Evolutionary conservation across 1,139 yeast species (phyloP).

Genomic region (Diutina neorugosa): DNA sequence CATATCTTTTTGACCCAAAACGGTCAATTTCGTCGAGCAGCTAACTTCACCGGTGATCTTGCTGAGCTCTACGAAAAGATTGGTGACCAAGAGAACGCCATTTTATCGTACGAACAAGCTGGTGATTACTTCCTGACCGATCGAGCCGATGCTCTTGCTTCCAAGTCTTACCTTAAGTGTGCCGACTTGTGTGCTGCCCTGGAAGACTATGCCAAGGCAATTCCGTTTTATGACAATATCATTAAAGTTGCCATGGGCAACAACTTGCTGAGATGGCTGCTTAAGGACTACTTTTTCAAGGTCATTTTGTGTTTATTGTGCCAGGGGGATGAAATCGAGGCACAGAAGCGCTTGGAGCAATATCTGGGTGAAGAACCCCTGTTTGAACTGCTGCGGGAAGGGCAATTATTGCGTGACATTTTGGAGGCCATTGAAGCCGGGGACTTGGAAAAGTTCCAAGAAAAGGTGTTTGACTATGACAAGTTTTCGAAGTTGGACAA

Average conservation of each 20-base stretch:
- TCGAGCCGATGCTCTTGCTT: slow-evolving; percentile 84
- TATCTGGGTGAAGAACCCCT: slow-evolving; percentile 65
- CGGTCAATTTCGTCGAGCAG: slow-evolving; percentile 95
- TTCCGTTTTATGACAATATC: slow-evolving; percentile 62
- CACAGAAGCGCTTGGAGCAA: slow-evolving; percentile 55
- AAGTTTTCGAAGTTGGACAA: slow-evolving; percentile 84
- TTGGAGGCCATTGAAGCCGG: slow-evolving; percentile 68
- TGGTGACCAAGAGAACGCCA: slow-evolving; percentile 56
- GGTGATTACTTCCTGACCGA: slow-evolving; percentile 95
- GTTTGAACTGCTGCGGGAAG: slow-evolving; percentile 73
- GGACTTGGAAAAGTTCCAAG: slow-evolving; percentile 66
- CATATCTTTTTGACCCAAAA: slow-evolving; percentile 67
- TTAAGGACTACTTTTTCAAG: slow-evolving; percentile 85
- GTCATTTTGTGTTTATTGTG: slow-evolving; percentile 76
- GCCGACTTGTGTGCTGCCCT: slow-evolving; percentile 81
- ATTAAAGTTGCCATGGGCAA: slow-evolving; percentile 69
- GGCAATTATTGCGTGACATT: slow-evolving; percentile 49
- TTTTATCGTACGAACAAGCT: slow-evolving; percentile 76
- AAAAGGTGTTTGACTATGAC: slow-evolving; percentile 71
- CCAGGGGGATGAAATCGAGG: slow-evolving; percentile 75
- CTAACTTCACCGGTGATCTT: slow-evolving; percentile 83
- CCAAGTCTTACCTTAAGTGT: slow-evolving; percentile 77
- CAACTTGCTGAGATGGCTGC: slow-evolving; percentile 74
- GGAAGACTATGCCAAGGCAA: slow-evolving; percentile 63
- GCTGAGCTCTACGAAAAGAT: slow-evolving; percentile 76